Evolutionary conservation across 1,284 basidiomycete genomes (phyloP), one percentile per base, ranked within the genome.

Genomic region (Afroboletus lepidellus): DNA sequence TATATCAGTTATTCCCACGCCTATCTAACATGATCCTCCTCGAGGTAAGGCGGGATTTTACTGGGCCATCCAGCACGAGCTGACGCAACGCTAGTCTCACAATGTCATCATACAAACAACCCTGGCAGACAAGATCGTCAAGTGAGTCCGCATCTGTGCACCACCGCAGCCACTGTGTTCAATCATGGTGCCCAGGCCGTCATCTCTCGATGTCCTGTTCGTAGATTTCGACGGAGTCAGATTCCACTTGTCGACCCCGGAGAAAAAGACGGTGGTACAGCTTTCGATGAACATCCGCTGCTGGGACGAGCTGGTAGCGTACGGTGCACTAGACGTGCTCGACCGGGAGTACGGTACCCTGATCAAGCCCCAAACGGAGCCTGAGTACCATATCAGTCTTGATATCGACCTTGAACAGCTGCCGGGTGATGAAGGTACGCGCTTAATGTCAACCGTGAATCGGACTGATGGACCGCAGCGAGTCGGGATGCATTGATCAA

Each of bases 201-300:
- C 87, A 5, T 85, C 91, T 20, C 80, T 97, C 55, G 97, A 99
- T 74, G 90, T 98, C 55, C 85, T 92, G 55, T 98, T 99, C 62
- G 95, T 98, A 50, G 96, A 99, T 74, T 99, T 94, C 66, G 97
- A 99, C 73, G 91, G 93, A 46, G 95, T 99, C 48, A 84, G 94
- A 44, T 99, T 98, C 75, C 94, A 91, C 69, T 73, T 99, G 48
- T 91, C 90, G 12, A 94, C 93, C 0, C 88, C 90, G 3, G 85
- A 92, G 38, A 84, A 87, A 66, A 94, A 94, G 69, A 87, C 89
- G 3, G 72, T 83, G 2, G 74, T 96, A 20, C 77, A 92, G 34
- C 81, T 99, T 16, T 98, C 95, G 32, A 99, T 99, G 93, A 87
- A 88, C 71, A 95, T 99, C 60, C 86, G 90, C 51, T 99, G 97